Conservation (phyloP, 2,329 filamentous ascomycete genomes). For the Fonsecaea nubica region DNA sequence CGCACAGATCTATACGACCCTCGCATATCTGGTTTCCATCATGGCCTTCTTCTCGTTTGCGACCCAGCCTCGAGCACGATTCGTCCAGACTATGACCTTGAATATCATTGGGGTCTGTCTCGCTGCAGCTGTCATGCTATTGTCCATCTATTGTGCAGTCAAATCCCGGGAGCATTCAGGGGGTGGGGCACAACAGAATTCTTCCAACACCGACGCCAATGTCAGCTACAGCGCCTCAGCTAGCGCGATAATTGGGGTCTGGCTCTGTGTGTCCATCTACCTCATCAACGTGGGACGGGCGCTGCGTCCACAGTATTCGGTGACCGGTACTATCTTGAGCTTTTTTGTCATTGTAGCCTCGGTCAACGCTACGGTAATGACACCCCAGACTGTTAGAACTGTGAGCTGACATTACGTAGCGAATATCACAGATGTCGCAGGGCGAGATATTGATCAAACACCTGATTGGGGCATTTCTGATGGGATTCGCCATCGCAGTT, state of each 20-base stretch:
- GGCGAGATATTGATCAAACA: slow-evolving; percentile 4
- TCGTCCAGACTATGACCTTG: slow-evolving; percentile 71
- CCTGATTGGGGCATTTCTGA: slow-evolving; percentile 58
- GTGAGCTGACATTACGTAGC: not conserved
- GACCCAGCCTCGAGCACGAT: slow-evolving; percentile 73
- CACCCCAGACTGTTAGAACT: not conserved
- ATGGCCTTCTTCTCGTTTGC: slow-evolving; percentile 68
- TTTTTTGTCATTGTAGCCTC: slow-evolving; percentile 7
- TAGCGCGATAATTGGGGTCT: slow-evolving; percentile 71
- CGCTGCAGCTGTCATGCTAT: slow-evolving; percentile 64
- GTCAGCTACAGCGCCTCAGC: slow-evolving; percentile 66
- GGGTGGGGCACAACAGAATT: slow-evolving; percentile 47
- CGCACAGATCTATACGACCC: slow-evolving; percentile 10
- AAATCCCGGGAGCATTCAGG: slow-evolving; percentile 64
- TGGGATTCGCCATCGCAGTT: slow-evolving; percentile 67
- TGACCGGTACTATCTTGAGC: slow-evolving; percentile 2
- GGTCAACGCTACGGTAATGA: not conserved
- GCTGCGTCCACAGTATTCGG: slow-evolving; percentile 62
- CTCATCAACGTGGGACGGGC: slow-evolving; percentile 69
- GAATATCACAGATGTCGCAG: not conserved
- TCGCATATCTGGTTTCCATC: slow-evolving; percentile 69
- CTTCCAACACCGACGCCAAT: slow-evolving; percentile 53
- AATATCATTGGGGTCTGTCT: slow-evolving; percentile 56
- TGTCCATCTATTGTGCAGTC: slow-evolving; percentile 69
- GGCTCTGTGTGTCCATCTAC: slow-evolving; percentile 74